Evolutionary conservation across 2,329 filamentous ascomycete species (phyloP).

Genomic region (Pseudohalonectria lignicola): DNA sequence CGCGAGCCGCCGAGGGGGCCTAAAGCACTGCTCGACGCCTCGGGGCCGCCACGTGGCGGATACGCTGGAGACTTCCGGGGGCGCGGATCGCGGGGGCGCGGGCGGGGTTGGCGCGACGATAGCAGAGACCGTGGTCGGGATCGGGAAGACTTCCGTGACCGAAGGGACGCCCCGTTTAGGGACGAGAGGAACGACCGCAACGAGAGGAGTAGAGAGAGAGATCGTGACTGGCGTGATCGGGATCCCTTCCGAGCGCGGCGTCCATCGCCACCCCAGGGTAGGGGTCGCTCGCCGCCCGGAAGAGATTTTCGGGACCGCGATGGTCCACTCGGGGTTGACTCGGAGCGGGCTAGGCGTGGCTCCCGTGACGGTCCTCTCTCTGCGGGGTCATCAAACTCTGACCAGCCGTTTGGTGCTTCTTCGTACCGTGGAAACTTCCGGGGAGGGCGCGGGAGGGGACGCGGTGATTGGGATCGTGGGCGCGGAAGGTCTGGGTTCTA

Average conservation of each 20-base stretch:
- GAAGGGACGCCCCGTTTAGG: constrained; percentile 36
- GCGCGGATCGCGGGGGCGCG: constrained; percentile 44
- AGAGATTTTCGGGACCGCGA: constrained; percentile 54
- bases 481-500: constrained; percentile 35
- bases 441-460: constrained; percentile 43
- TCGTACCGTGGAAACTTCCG: constrained; percentile 44
- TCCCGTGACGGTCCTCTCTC: constrained; percentile 66
- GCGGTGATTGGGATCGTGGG: constrained; percentile 41
- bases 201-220: constrained; percentile 47
- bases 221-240: constrained; percentile 37
- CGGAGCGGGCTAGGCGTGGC: constrained; percentile 54
- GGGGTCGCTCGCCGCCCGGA: constrained; percentile 53
- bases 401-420: constrained; percentile 46
- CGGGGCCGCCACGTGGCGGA: constrained; percentile 57
- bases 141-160: constrained; percentile 48
- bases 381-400: constrained; percentile 59
- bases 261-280: constrained; percentile 46
- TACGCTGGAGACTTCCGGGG: constrained; percentile 56
- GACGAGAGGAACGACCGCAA: constrained; percentile 50
- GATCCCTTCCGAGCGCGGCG: constrained; percentile 46
- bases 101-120: constrained; percentile 50
- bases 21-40: constrained; percentile 62
- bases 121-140: constrained; percentile 50
- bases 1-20: constrained; percentile 74
- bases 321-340: constrained; percentile 51